Percentiles rank a stretch among this genome's conserved stretches.
phyloP scores from a whole-genome alignment of 1,284 basidiomycete species.

The Cutaneotrichosporon daszewskae region DNA sequence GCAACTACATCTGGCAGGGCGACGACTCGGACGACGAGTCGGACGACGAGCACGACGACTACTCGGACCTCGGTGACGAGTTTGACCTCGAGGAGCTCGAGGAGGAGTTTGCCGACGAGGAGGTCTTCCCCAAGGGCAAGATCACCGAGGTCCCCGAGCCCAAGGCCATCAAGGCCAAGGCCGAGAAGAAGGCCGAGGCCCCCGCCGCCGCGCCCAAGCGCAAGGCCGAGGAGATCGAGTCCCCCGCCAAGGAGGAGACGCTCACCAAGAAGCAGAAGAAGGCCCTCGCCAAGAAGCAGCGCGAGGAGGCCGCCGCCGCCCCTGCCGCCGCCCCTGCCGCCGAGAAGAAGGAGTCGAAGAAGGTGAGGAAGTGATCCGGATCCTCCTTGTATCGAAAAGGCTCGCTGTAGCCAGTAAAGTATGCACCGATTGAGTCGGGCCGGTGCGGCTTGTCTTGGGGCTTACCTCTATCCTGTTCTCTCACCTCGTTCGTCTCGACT shows the following conservation, averaged over 20 bases:
- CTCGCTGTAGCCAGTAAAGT: too few species aligned
- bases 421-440: too few species aligned
- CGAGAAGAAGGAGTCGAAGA: conserved; percentile 45
- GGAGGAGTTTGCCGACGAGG: conserved; percentile 51
- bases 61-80: conserved; percentile 44
- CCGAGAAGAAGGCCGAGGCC: conserved; percentile 6
- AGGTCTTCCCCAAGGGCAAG: conserved; percentile 27
- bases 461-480: neutral
- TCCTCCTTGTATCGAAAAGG: neutral
- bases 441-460: neutral
- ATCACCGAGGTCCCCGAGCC: conserved; percentile 33
- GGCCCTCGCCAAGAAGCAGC: conserved; percentile 46
- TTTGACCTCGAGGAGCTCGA: conserved; percentile 51
- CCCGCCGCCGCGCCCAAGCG: conserved; percentile 12
- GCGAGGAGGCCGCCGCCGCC: conserved; percentile 41
- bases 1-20: conserved; percentile 71
- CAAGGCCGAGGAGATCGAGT: conserved; percentile 18
- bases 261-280: conserved; percentile 47
- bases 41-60: conserved; percentile 54
- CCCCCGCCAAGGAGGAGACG: conserved; percentile 10
- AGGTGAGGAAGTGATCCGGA: conserved; percentile 45
- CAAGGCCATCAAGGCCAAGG: conserved; percentile 14
- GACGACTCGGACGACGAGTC: conserved; percentile 44
- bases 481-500: neutral
- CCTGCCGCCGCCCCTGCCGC: conserved; percentile 41